Evolutionary conservation across 2,329 filamentous ascomycete genomes (phyloP).

Genomic region (Trichophyton mentagrophytes): DNA sequence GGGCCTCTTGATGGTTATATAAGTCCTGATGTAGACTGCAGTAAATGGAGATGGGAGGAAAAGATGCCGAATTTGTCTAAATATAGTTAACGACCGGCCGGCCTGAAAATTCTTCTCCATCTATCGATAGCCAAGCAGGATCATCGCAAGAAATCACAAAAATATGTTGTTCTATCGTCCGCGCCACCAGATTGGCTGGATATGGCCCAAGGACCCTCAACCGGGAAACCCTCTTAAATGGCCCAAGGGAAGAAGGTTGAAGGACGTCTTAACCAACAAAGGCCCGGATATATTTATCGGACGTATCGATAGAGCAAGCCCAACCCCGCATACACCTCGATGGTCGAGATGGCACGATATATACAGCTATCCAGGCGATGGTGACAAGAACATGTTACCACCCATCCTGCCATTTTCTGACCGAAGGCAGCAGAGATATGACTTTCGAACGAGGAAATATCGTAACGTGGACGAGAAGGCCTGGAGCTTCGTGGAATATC

Average conservation of each 20-base stretch:
- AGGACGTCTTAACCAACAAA: constrained; percentile 27
- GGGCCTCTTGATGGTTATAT: not conserved
- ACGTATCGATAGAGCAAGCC: constrained; percentile 12
- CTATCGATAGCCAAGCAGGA: not conserved
- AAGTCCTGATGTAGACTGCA: not conserved
- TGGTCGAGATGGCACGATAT: constrained; percentile 14
- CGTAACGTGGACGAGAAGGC: constrained; percentile 17
- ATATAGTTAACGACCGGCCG: not conserved
- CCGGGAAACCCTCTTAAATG: constrained; percentile 23
- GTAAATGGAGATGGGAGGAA: not conserved
- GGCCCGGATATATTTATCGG: constrained; percentile 35
- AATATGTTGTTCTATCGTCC: not conserved
- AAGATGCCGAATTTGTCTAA: not conserved
- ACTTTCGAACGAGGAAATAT: constrained; percentile 24
- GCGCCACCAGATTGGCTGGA: constrained; percentile 17
- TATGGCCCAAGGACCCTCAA: constrained; percentile 29
- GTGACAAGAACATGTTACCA: constrained; percentile 5
- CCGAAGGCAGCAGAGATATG: constrained; percentile 19
- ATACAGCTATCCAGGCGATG: constrained; percentile 6
- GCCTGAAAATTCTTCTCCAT: not conserved
- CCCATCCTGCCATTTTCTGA: constrained; percentile 14
- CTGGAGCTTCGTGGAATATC: constrained; percentile 23
- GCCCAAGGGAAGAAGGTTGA: constrained; percentile 22
- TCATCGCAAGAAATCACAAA: not conserved
- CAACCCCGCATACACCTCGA: constrained; percentile 7